Percentiles rank a stretch among this genome's conserved stretches.
Evolutionary conservation across 2,329 filamentous ascomycete genomes (phyloP).

Genomic region (Xylariaceae sp.): DNA sequence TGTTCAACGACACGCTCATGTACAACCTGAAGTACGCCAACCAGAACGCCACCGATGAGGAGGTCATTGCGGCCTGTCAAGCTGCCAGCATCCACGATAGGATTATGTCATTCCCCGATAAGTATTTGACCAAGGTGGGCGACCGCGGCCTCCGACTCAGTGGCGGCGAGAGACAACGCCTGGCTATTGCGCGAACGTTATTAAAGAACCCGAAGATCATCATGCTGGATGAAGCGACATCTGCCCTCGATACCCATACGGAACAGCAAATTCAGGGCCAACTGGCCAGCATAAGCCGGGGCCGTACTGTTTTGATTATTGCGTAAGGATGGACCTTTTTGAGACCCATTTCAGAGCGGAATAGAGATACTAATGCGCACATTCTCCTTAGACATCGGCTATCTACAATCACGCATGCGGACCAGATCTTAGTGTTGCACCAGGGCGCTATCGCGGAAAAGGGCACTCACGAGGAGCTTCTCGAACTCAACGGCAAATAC

Average conservation of each 20-base stretch:
- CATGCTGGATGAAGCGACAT: conserved; percentile 88
- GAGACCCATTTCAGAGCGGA: background rate
- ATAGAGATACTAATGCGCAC: conserved; percentile 19
- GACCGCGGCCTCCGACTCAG: conserved; percentile 82
- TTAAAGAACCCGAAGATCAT: conserved; percentile 89
- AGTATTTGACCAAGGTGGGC: conserved; percentile 84
- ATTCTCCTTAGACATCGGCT: conserved; percentile 58
- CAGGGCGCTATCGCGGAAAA: conserved; percentile 71
- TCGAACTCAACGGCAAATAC: conserved; percentile 67
- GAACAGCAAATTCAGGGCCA: conserved; percentile 90
- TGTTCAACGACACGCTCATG: conserved; percentile 93
- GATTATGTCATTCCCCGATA: conserved; percentile 81
- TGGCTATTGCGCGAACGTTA: conserved; percentile 89
- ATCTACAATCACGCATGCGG: conserved; percentile 78
- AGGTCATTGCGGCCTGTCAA: conserved; percentile 74
- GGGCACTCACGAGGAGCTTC: conserved; percentile 72
- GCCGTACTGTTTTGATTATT: conserved; percentile 91
- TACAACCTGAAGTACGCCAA: conserved; percentile 92
- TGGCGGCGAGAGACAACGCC: conserved; percentile 87
- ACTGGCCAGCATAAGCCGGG: conserved; percentile 71
- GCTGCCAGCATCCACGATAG: conserved; percentile 91
- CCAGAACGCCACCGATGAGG: conserved; percentile 69
- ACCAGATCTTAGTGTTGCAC: conserved; percentile 76
- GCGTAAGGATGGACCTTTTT: conserved; percentile 52
- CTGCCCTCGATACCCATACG: conserved; percentile 83